Conservation (phyloP, 192 early-diverging fungal genomes). For the Coemansia sp. region DNA sequence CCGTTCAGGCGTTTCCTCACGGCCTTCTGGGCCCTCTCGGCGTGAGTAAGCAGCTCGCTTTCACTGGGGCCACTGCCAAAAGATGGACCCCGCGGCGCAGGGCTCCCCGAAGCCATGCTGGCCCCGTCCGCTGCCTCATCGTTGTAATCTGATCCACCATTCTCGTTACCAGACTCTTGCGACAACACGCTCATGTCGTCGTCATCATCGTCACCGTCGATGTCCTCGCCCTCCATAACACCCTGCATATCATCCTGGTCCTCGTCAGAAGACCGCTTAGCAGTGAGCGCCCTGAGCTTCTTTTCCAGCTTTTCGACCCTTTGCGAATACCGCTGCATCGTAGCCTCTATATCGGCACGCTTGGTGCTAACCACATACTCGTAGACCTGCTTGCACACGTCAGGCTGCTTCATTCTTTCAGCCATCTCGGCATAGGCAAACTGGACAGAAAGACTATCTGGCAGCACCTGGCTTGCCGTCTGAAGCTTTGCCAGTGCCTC, state of each 20-base stretch:
- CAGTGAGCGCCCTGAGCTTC: slow-evolving; percentile 11
- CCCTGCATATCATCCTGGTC: slow-evolving; percentile 13
- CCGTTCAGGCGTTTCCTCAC: slow-evolving; percentile 38
- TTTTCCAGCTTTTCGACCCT: slow-evolving; percentile 37
- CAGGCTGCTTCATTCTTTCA: slow-evolving; percentile 58
- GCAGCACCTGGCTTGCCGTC: slow-evolving; percentile 22
- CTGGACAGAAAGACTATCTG: slow-evolving; percentile 60
- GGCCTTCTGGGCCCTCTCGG: slow-evolving; percentile 1
- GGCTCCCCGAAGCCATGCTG: slow-evolving; percentile 22
- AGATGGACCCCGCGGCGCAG: not conserved
- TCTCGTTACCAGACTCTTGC: slow-evolving; percentile 22
- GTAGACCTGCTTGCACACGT: slow-evolving; percentile 55
- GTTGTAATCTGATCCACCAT: slow-evolving; percentile 42
- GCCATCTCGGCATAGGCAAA: slow-evolving; percentile 71
- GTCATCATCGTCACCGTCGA: too few relatives aligned
- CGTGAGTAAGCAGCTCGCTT: not conserved
- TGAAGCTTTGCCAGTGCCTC: slow-evolving; percentile 34
- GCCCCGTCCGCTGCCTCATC: slow-evolving; percentile 47
- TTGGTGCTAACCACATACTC: slow-evolving; percentile 38
- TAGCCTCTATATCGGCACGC: slow-evolving; percentile 16
- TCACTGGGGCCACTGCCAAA: slow-evolving; percentile 21
- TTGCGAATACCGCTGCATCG: slow-evolving; percentile 13
- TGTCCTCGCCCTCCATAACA: not conserved
- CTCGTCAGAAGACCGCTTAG: not conserved
- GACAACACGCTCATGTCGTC: not conserved